phyloP scores from a whole-genome alignment of 2,329 filamentous ascomycete genomes.

The Colletotrichum trifolii region DNA sequence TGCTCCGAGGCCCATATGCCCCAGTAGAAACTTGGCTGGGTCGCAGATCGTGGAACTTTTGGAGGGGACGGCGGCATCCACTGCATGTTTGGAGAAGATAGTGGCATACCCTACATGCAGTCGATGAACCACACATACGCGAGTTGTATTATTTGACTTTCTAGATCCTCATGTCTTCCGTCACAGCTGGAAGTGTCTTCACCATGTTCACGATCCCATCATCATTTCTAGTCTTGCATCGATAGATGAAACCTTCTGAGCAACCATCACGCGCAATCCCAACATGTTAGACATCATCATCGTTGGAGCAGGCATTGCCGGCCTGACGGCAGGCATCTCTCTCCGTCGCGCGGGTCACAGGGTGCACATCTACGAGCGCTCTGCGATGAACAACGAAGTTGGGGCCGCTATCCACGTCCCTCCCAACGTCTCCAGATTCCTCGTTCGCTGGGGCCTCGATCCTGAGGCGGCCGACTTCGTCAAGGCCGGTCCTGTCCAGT shows the following conservation, averaged over 20 bases:
- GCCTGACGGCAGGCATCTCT: constrained; percentile 52
- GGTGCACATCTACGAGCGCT: constrained; percentile 55
- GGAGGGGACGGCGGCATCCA: not conserved
- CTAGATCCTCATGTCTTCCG: too few relatives aligned
- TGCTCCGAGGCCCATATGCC: not conserved
- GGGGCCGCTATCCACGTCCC: constrained; percentile 53
- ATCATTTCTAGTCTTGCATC: constrained; percentile 39
- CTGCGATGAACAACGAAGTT: constrained; percentile 48
- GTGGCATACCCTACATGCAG: too few relatives aligned
- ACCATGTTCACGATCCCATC: too few relatives aligned
- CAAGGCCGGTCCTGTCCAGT: constrained; percentile 38
- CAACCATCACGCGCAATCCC: constrained; percentile 20
- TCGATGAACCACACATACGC: too few relatives aligned
- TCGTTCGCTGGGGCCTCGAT: constrained; percentile 50
- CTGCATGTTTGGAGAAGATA: too few relatives aligned
- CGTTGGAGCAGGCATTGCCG: constrained; percentile 55
- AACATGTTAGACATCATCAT: constrained; percentile 51
- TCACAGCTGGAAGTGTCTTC: too few relatives aligned
- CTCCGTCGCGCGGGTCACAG: constrained; percentile 50
- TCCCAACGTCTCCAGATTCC: constrained; percentile 50
- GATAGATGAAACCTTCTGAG: constrained; percentile 18
- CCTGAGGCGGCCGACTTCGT: constrained; percentile 43
- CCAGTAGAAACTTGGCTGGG: constrained; percentile 4
- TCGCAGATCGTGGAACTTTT: constrained; percentile 5
- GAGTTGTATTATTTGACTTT: too few relatives aligned